Conservation (phyloP, 106 monocot genomes). For the Acorus calamus region DNA sequence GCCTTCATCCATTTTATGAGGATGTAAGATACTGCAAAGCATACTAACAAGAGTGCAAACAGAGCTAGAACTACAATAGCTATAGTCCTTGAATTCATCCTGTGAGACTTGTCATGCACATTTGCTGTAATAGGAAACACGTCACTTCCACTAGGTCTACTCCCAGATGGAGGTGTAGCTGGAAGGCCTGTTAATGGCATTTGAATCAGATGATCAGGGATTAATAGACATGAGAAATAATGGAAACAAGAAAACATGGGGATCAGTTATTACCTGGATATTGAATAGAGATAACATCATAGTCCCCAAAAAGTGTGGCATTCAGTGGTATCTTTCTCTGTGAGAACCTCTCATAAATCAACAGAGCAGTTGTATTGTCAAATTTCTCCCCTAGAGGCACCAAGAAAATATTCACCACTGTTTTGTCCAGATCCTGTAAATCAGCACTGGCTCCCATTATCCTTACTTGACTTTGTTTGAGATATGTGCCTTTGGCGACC, state of each 20-base stretch:
- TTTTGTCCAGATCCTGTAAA: conserved; percentile 48
- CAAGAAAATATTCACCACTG: conserved; percentile 64
- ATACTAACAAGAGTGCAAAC: conserved; percentile 32
- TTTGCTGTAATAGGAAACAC: conserved; percentile 59
- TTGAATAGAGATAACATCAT: conserved; percentile 56
- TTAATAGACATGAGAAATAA: too few relatives aligned
- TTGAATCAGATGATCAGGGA: too few relatives aligned
- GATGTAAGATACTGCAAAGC: conserved; percentile 22
- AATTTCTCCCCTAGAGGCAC: conserved; percentile 82
- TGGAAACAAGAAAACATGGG: too few relatives aligned
- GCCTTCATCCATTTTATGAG: conserved; percentile 35
- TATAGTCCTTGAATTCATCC: conserved; percentile 60
- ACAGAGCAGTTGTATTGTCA: conserved; percentile 62
- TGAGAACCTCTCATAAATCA: conserved; percentile 83
- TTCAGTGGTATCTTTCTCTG: conserved; percentile 58
- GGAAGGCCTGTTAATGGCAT: conserved; percentile 51
- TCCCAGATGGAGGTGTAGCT: conserved; percentile 38
- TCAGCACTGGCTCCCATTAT: conserved; percentile 83
- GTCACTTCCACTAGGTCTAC: conserved; percentile 18
- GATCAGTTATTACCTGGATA: conserved; percentile 58
- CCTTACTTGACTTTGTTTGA: conserved; percentile 97
- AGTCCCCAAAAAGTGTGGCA: conserved; percentile 66
- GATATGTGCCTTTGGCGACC: conserved; percentile 79
- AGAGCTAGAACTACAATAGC: conserved; percentile 43
- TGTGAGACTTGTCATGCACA: conserved; percentile 31